Percentiles rank a stretch among this genome's conserved stretches.
Conservation (phyloP, 1,284 basidiomycete genomes). For the Sanghuangporus sanghuang region DNA sequence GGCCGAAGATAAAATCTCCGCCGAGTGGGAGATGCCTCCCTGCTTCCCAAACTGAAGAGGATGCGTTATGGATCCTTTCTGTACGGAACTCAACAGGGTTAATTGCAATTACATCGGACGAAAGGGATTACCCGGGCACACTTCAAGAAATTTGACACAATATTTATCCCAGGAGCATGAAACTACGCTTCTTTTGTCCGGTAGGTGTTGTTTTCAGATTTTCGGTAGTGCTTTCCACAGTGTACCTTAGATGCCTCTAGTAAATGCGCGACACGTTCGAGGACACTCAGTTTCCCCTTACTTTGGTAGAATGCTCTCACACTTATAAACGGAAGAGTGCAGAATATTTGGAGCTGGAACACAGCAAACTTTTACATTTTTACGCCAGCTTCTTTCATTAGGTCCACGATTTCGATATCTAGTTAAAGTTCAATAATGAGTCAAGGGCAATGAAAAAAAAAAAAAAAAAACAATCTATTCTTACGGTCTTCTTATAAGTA, state of each 20-base stretch:
- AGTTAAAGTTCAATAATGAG: background rate
- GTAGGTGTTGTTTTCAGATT: slow-evolving; percentile 39
- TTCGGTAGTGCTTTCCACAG: too few species aligned
- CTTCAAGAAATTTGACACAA: slow-evolving; percentile 30
- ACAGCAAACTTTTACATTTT: background rate
- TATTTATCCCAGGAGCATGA: slow-evolving; percentile 36
- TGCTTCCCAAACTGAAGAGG: slow-evolving; percentile 46
- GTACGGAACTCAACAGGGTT: background rate
- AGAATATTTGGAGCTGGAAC: background rate
- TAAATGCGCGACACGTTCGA: too few species aligned
- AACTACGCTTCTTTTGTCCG: slow-evolving; percentile 41
- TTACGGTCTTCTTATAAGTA: slow-evolving; percentile 59
- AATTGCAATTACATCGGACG: background rate
- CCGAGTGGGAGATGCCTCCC: slow-evolving; percentile 52
- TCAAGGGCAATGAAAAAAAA: background rate
- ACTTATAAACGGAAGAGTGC: too few species aligned
- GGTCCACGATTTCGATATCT: slow-evolving; percentile 42
- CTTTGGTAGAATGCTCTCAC: too few species aligned
- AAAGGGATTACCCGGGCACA: slow-evolving; percentile 42
- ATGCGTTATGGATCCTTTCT: slow-evolving; percentile 42
- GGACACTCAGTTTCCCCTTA: too few species aligned
- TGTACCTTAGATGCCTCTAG: too few species aligned
- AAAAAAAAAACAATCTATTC: slow-evolving; percentile 25
- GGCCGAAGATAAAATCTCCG: slow-evolving; percentile 58
- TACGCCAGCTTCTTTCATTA: slow-evolving; percentile 34